Percentiles rank a stretch among this genome's conserved stretches.
These are phyloP conservation scores for Colletotrichum sp. DNA, from an alignment of 2,329 filamentous ascomycete species.

Conservation along the genomic window DNA sequence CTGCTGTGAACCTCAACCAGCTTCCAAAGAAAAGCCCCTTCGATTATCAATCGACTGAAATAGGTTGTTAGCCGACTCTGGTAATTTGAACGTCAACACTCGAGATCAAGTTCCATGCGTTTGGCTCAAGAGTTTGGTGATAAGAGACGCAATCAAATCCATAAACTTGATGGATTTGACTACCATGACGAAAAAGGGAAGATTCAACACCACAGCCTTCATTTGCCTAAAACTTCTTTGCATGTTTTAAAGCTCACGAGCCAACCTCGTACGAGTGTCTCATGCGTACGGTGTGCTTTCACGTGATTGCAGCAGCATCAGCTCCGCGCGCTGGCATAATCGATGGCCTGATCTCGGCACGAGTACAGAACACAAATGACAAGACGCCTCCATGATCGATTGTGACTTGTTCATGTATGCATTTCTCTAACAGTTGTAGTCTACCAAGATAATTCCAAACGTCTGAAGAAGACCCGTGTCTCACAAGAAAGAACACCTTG, in stretches of 20 bases:
- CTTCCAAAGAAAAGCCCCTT: not conserved
- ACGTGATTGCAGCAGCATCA: not conserved
- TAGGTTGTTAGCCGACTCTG: not conserved
- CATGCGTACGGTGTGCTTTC: not conserved
- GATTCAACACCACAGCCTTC: not conserved
- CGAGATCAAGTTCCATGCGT: fast-evolving
- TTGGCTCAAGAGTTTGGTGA: not conserved
- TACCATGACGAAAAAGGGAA: not conserved
- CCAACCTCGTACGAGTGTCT: no score
- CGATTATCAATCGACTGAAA: not conserved
- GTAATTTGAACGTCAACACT: no score
- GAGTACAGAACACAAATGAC: not conserved
- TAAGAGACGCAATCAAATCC: not conserved
- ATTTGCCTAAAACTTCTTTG: not conserved
- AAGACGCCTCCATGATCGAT: not conserved
- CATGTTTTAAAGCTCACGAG: not conserved
- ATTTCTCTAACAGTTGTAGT: not conserved
- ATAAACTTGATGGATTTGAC: not conserved
- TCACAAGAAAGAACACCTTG: not conserved
- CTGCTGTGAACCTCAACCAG: not conserved
- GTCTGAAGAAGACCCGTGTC: not conserved
- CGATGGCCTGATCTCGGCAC: not conserved
- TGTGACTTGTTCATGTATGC: fast-evolving
- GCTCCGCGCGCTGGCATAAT: fast-evolving
- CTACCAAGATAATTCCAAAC: not conserved